phyloP scores from a whole-genome alignment of 1,284 basidiomycete genomes.

The Phenoliferia sp. region DNA sequence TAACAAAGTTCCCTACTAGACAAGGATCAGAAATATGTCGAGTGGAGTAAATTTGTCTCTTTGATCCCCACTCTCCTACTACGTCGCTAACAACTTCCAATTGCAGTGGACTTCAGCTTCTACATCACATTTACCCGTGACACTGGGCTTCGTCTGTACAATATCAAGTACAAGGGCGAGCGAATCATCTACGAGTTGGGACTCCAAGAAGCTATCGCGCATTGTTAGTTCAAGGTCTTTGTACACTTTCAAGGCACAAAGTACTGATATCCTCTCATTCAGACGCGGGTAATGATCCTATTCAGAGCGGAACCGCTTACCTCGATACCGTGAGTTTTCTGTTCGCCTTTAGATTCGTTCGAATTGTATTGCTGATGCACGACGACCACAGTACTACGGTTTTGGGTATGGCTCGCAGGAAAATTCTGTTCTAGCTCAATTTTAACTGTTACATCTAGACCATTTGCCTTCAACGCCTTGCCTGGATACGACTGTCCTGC shows the following conservation, averaged over 20 bases:
- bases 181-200: slow-evolving; percentile 1
- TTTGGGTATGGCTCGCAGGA: too few species aligned
- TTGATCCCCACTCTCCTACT: slow-evolving; percentile 42
- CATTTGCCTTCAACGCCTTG: background rate
- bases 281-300: background rate
- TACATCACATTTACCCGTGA: background rate
- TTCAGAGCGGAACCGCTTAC: background rate
- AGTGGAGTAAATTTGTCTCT: slow-evolving; percentile 57
- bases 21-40: slow-evolving; percentile 39
- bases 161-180: background rate
- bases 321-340: background rate
- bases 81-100: slow-evolving; percentile 33
- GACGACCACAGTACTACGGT: background rate
- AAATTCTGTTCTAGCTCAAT: background rate
- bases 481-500: background rate
- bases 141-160: background rate
- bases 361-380: background rate
- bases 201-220: background rate
- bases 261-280: background rate
- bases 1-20: too few species aligned
- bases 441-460: background rate
- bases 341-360: too few species aligned
- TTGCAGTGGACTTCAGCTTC: background rate
- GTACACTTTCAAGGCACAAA: background rate
- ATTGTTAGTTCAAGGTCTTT: background rate